Conservation (phyloP, 2,329 filamentous ascomycete species). For the Beauveria sp. region DNA sequence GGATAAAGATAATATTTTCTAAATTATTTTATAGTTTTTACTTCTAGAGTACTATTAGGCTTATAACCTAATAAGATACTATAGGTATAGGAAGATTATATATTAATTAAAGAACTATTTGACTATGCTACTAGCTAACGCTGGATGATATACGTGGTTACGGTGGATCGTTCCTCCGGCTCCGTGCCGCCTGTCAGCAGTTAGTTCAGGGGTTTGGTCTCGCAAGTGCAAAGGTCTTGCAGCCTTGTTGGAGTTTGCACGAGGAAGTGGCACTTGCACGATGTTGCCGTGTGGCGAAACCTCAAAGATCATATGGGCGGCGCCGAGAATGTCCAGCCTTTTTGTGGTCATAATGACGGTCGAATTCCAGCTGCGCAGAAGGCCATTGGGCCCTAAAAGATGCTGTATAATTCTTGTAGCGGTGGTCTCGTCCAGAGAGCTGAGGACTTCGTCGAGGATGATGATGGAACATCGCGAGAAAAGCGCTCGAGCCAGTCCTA, state of each 20-base stretch:
- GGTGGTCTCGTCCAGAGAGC: slow-evolving; percentile 12
- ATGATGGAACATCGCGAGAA: slow-evolving; percentile 11
- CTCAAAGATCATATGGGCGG: background rate
- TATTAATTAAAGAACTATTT: too few species aligned
- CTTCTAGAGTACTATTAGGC: too few species aligned
- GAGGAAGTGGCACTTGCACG: background rate
- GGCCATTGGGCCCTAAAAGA: slow-evolving; percentile 7
- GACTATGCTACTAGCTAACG: too few species aligned
- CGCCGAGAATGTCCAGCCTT: background rate
- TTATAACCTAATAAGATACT: too few species aligned
- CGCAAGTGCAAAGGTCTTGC: background rate
- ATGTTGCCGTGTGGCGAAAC: background rate
- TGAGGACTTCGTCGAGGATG: slow-evolving; percentile 13
- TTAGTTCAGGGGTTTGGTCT: background rate
- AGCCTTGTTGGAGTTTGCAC: background rate
- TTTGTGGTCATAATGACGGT: slow-evolving; percentile 12
- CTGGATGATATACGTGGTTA: too few species aligned
- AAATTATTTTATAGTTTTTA: too few species aligned
- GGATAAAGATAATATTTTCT: too few species aligned
- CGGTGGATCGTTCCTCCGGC: too few species aligned
- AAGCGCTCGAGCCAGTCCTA: slow-evolving; percentile 3
- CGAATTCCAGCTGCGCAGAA: slow-evolving; percentile 8
- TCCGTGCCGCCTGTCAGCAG: too few species aligned
- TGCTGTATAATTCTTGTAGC: background rate
- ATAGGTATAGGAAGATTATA: too few species aligned